Evolutionary conservation across 495 filamentous ascomycete genomes (phyloP), one percentile per base, ranked within the genome.

Genomic region (Xylaria grammica): DNA sequence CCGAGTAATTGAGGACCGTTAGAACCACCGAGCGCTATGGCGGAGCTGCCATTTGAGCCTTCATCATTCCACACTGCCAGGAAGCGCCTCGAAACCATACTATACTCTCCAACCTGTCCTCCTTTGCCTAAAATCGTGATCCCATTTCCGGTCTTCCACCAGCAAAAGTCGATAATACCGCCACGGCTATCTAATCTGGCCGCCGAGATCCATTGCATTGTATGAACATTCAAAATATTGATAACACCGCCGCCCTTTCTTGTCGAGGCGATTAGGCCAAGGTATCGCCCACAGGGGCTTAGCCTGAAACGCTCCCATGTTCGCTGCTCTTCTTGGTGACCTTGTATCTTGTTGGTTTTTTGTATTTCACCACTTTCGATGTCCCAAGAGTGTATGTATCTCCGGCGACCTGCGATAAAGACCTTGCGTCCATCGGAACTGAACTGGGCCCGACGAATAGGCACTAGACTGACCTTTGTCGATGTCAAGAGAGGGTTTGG

Each of bases 341-440:
- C 93, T 68, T 92, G 91, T 46, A 98, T 84, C 55, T 87, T 82
- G 19, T 85, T 79, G 24, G 92, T 78, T 63, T 96, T 96, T 72
- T 94, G 90, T 30, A 98, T 84, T 24, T 80, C 80, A 24, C 95
- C 96, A 7, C 90, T 86, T 44, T 87, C 75, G 3, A 99, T 82
- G 72, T 97, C 89, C 95, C 95, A 99, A 68, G 87, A 88, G 78
- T 98, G 95, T 79, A 97, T 97, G 76, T 95, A 98, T 65, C 90
- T 87, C 22, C 96, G 85, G 4, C 93, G 87, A 52, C 92, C 92
- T 26, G 93, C 88, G 56, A 97, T 89, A 73, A 97, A 90, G 66
- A 98, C 88, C 55, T 86, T 86, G 63, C 85, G 81, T 24, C 86
- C 85, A 13, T 76, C 69, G 42, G 85, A 82, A 3, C 78, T 79